Base-by-base conservation (phyloP, 1,284 basidiomycete genomes). In the Stygiomarasmius scandens region DNA sequence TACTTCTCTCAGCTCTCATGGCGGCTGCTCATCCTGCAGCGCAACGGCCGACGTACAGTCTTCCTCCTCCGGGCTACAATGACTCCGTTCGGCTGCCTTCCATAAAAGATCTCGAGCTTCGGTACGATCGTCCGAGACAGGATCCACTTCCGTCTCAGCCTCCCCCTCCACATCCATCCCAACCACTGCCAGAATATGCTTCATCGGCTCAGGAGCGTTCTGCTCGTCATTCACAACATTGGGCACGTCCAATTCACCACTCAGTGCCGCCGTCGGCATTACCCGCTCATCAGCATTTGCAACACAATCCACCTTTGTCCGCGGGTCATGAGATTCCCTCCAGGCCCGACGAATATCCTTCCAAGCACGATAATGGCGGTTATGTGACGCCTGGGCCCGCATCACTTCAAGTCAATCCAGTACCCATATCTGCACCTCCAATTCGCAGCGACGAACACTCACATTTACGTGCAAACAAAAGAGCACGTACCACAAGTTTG, bases 61-160 rank as follows among this genome's bases (percentile, higher is more conserved):
- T 63, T 58, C 70, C 71, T n/a, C n/a, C n/a, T 46, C 74, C 77
- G 57, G 70, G 70, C 44, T 59, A 70, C 16, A 69, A 71, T 60
- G 76, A 71, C 63, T 75, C 81, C 52, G 68, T 83, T 63, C 83
- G 84, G 36, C 77, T 89, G 5, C 86, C 86, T 0, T 86, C 86
- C 16, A 77, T 89, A 66, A 86, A 82, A 71, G 84, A 86, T 66
- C 76, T 89, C 64, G 85, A 86, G 68, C 86, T 89, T 61, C 66
- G 63, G 46, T 80, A 77, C 59, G 71, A 70, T 16, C 54, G 64
- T 2, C 71, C 69, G 24, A 56, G 61, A 8, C 72, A 73, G 52
- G 72, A 76, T 43, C 48, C 52, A 20, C 50, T 61, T 49, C 52
- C 62, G 34, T 12, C 38, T 47, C 55, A 58, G 49, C 48, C 22